Base-by-base conservation (phyloP, 1,284 basidiomycete genomes). In the Ustilago cynodontis region DNA sequence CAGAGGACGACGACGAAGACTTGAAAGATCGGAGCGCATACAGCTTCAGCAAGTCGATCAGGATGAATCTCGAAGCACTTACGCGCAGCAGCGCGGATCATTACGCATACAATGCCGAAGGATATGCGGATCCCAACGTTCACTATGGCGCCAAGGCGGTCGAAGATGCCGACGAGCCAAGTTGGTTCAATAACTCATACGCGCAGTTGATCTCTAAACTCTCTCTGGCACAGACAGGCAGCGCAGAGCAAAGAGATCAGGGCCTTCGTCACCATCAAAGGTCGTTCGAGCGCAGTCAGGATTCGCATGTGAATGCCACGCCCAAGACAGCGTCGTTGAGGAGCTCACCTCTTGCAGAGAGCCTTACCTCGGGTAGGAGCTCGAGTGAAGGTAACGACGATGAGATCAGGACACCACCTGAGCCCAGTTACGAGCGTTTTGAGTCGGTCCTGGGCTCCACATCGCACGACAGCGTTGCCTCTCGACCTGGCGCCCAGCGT, bases 381-480 rank as follows among this genome's bases (percentile, higher is more conserved):
- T 71, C 65, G 11, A 71, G 73, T 65, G 72, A 75, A 20, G 62
- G 33, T 3, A 49, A 66, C 47, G 68, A 76, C 1, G 64, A 76
- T 28, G 73, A 76, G 61, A 33, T 71, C 29, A 53, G 51, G 26
- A 76, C 73, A n/a, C 73, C 73, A 1, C 73, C 73, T n/a, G 68
- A 76, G 26, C 54, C 73, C 16, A 54, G 35, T 39, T 63, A 52
- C n/a, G 64, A 56, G 5, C 39, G 56, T 0, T 70, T 73, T 24
- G 63, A 62, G 18, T 22, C 47, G 13, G 45, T 61, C 0, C 8
- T 29, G 2, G 53, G 55, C 13, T 5, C 51, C 3, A 14, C 11
- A 14, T 24, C 50, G n/a, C 33, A 43, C 18, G 18, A n/a, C 6
- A 43, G n/a, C 8, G 41, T 11, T 43, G 7, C 20, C 11, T 20